phyloP scores from a whole-genome alignment of 2,329 filamentous ascomycete genomes.

The Epicoccum nigrum region DNA sequence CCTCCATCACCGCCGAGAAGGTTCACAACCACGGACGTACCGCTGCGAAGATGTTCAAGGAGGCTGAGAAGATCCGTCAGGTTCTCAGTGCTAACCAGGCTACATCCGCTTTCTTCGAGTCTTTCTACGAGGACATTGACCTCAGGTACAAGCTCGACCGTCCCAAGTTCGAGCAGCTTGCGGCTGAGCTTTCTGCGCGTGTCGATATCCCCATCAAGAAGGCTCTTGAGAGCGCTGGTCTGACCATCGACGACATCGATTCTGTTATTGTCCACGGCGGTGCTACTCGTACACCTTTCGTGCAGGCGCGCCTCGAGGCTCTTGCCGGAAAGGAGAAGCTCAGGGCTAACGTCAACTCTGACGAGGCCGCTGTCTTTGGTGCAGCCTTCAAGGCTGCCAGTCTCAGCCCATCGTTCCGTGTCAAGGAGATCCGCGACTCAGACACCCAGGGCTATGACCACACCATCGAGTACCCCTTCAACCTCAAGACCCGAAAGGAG shows the following conservation, averaged over 20 bases:
- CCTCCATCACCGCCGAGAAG: constrained; percentile 65
- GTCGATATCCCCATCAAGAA: constrained; percentile 73
- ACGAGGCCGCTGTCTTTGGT: constrained; percentile 95
- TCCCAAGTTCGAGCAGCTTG: constrained; percentile 79
- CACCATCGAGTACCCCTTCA: constrained; percentile 75
- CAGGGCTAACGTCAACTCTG: constrained; percentile 92
- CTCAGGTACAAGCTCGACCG: constrained; percentile 90
- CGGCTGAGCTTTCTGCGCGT: constrained; percentile 69
- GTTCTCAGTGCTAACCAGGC: constrained; percentile 92
- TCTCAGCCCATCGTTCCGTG: constrained; percentile 92
- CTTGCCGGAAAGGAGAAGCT: constrained; percentile 78
- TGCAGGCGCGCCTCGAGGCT: constrained; percentile 85
- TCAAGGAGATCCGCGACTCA: constrained; percentile 91
- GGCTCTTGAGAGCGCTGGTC: constrained; percentile 74
- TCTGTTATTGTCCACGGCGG: constrained; percentile 95
- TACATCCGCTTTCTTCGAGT: constrained; percentile 81
- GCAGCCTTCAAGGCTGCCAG: constrained; percentile 92
- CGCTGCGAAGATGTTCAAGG: constrained; percentile 89
- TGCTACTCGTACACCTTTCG: constrained; percentile 87
- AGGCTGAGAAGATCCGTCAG: constrained; percentile 84
- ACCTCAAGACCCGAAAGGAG: constrained; percentile 74
- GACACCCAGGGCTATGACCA: constrained; percentile 78
- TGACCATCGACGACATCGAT: constrained; percentile 77
- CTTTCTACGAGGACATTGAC: constrained; percentile 87
- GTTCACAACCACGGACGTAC: constrained; percentile 80